These are phyloP conservation scores for Aphanomyces euteiches DNA, from an alignment of 352 stramenopile genomes.

Conservation along the genomic window DNA sequence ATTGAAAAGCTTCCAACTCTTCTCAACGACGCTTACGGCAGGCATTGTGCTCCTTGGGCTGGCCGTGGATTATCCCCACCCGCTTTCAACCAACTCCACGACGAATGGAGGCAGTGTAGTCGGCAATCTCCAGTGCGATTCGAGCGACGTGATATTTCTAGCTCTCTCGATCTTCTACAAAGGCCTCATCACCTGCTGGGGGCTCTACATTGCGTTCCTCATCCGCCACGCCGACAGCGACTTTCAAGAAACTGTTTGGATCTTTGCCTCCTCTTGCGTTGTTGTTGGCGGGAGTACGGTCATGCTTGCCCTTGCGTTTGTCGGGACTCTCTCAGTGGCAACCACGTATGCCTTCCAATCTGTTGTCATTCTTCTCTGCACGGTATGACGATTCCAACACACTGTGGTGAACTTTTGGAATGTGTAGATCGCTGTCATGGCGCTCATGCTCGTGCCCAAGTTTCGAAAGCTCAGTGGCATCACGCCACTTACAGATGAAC, in stretches of 20 bases:
- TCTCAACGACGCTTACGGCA: neutral
- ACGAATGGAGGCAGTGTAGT: slow-evolving; percentile 36
- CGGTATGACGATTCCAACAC: slow-evolving; percentile 4
- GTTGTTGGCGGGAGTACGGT: slow-evolving; percentile 40
- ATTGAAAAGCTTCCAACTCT: neutral
- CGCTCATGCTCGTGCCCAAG: neutral
- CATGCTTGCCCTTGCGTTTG: slow-evolving; percentile 15
- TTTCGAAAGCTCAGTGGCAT: neutral
- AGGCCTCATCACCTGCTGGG: slow-evolving; percentile 41
- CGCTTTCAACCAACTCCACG: slow-evolving; percentile 15
- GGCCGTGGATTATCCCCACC: slow-evolving; percentile 37
- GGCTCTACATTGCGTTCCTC: slow-evolving; percentile 51
- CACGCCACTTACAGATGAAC: too few relatives aligned
- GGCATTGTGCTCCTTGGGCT: slow-evolving; percentile 44
- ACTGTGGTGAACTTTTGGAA: neutral
- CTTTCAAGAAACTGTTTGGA: slow-evolving; percentile 68
- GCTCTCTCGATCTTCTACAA: slow-evolving; percentile 58
- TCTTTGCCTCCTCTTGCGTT: slow-evolving; percentile 45
- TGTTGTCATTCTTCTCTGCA: slow-evolving; percentile 35
- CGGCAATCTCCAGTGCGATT: slow-evolving; percentile 37
- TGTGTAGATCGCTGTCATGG: neutral
- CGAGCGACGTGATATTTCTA: slow-evolving; percentile 50
- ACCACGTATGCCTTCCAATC: slow-evolving; percentile 13
- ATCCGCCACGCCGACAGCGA: slow-evolving; percentile 57
- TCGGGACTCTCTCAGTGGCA: slow-evolving; percentile 34